Percentiles rank a stretch among this genome's conserved stretches.
phyloP scores from a whole-genome alignment of 495 filamentous ascomycete genomes.

The Aspergillus wentii region DNA sequence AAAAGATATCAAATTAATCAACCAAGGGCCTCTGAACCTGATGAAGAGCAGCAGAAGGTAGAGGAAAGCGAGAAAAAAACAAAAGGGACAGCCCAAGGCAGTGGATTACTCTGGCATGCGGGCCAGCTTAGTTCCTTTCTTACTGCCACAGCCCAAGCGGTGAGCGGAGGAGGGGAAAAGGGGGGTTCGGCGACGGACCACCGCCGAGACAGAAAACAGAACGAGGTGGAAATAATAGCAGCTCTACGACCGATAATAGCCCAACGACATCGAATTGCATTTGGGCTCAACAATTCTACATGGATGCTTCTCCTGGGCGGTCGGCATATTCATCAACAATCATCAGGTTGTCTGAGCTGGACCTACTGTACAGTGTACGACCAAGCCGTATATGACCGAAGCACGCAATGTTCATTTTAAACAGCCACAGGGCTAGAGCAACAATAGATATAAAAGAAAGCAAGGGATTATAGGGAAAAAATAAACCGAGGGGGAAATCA shows the following conservation, averaged over 20 bases:
- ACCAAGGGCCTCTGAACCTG: too few species aligned
- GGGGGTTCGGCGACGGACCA: neutral
- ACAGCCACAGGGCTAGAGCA: too few species aligned
- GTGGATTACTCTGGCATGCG: slow-evolving; percentile 8
- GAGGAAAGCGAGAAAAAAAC: slow-evolving; percentile 10
- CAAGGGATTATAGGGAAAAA: neutral
- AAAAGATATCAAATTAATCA: slow-evolving; percentile 8
- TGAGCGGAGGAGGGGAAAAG: slow-evolving; percentile 22
- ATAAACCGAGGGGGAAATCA: neutral
- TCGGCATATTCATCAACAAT: too few species aligned
- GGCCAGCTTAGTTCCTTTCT: slow-evolving; percentile 7
- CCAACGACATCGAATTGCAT: too few species aligned
- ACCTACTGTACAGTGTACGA: too few species aligned
- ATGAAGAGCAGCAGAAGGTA: slow-evolving; percentile 13
- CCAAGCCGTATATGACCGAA: too few species aligned
- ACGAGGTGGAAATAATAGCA: slow-evolving; percentile 7
- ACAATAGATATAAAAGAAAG: too few species aligned
- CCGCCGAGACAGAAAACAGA: neutral
- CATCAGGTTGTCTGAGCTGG: too few species aligned
- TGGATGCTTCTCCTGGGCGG: too few species aligned
- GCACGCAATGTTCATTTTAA: too few species aligned
- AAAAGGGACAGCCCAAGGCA: slow-evolving; percentile 1
- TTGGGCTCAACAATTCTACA: too few species aligned
- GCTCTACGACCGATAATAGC: too few species aligned
- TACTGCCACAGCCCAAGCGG: slow-evolving; percentile 23